Conservation (phyloP, 495 filamentous ascomycete genomes). For the Penicillium bialowiezense region DNA sequence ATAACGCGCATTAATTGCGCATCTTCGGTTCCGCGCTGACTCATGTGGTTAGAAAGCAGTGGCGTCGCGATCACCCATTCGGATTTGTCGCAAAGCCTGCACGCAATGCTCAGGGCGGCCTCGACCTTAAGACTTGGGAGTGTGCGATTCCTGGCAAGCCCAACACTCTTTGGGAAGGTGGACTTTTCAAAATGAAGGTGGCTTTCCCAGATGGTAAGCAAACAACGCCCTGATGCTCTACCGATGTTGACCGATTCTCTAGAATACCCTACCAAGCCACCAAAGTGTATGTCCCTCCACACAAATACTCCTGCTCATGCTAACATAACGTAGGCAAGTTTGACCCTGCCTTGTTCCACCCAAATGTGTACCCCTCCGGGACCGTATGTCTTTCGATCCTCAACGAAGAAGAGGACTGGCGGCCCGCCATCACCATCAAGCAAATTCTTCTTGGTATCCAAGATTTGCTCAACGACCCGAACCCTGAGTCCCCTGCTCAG, state of each 20-base stretch:
- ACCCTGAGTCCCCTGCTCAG: conserved; percentile 94
- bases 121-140: conserved; percentile 95
- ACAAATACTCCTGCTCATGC: background rate
- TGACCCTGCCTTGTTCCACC: conserved; percentile 91
- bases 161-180: conserved; percentile 95
- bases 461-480: conserved; percentile 91
- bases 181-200: conserved; percentile 89
- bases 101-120: conserved; percentile 71
- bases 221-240: conserved; percentile 14
- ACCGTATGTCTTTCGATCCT: conserved; percentile 97
- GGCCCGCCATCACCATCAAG: conserved; percentile 96
- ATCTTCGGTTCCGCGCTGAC: conserved; percentile 13
- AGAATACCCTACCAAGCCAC: conserved; percentile 99
- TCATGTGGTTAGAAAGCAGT: conserved; percentile 70
- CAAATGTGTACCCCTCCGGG: conserved; percentile 97
- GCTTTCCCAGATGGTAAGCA: conserved; percentile 89
- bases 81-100: conserved; percentile 92
- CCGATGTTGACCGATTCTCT: conserved; percentile 15
- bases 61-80: conserved; percentile 95
- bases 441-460: conserved; percentile 95
- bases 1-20: conserved; percentile 1
- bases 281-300: conserved; percentile 71
- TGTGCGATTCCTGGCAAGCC: conserved; percentile 95
- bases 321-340: conserved; percentile 75
- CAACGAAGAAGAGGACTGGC: conserved; percentile 99